A percentile compares a stretch with the other conserved stretches of the same genome.
phyloP scores from a whole-genome alignment of 2,329 filamentous ascomycete species.

The Xylaria polymorpha region DNA sequence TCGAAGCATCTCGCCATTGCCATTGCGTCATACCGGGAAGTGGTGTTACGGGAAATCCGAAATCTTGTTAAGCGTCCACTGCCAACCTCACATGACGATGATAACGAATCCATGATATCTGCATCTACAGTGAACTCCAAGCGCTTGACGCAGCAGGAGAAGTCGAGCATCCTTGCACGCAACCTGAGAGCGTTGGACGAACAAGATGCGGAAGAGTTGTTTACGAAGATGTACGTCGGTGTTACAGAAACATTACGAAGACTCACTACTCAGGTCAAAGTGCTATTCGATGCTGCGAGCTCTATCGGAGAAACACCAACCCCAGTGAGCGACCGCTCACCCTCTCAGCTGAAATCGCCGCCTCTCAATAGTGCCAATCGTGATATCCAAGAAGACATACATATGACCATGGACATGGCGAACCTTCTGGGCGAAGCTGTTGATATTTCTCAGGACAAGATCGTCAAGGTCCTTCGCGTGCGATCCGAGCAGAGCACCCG shows the following conservation, averaged over 20 bases:
- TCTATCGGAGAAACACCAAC: slow-evolving; percentile 64
- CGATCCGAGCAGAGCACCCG: slow-evolving; percentile 78
- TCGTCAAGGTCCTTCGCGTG: slow-evolving; percentile 80
- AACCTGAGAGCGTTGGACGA: slow-evolving; percentile 87
- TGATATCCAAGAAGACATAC: slow-evolving; percentile 76
- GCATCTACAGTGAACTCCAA: slow-evolving; percentile 79
- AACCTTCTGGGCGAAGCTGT: slow-evolving; percentile 83
- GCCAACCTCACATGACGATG: slow-evolving; percentile 93
- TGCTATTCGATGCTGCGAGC: slow-evolving; percentile 93
- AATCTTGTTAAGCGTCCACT: slow-evolving; percentile 84
- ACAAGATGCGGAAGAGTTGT: slow-evolving; percentile 84
- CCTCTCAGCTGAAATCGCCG: slow-evolving; percentile 61
- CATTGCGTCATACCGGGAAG: slow-evolving; percentile 84
- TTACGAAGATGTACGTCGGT: slow-evolving; percentile 84
- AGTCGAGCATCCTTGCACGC: slow-evolving; percentile 85
- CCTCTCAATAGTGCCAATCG: slow-evolving; percentile 61
- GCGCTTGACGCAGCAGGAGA: slow-evolving; percentile 83
- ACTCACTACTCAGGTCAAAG: slow-evolving; percentile 90
- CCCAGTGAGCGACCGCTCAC: slow-evolving; percentile 57
- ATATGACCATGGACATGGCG: slow-evolving; percentile 79
- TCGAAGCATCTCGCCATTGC: slow-evolving; percentile 84
- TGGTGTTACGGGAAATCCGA: slow-evolving; percentile 86
- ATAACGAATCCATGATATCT: slow-evolving; percentile 89
- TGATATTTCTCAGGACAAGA: slow-evolving; percentile 81
- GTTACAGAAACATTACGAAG: slow-evolving; percentile 88